Evolutionary conservation across 768 basidiomycete species (phyloP), one percentile per base, ranked within the genome.

Genomic region (Strobilomyces echinocephalus): DNA sequence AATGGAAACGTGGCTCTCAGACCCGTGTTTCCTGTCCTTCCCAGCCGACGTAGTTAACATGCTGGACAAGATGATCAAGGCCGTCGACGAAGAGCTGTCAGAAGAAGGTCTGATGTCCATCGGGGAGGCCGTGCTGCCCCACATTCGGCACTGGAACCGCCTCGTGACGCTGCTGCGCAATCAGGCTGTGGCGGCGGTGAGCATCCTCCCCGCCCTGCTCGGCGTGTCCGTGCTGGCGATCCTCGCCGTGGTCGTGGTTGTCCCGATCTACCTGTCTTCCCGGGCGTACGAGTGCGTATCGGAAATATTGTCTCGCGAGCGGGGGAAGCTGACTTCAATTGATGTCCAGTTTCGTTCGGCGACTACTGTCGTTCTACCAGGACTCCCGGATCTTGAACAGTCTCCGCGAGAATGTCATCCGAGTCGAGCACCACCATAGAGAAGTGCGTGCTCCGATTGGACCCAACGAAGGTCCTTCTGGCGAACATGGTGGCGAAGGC

Each of bases 151-250:
- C 15, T 53, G 56, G 60, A 30, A 58, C 16, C 53, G 53, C 20
- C 50, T 61, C 24, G 49, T 26, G 2, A 33, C 33, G 9, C 15
- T 53, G 2, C 18, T 61, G 14, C 35, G 49, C 18, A 34, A 46
- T 21, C 51, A 28, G 14, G 33, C 34, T 1, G 21, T 30, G 45
- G 20, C n/a, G 15, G 46, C 26, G n/a, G 30, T 49, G 15, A 43
- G 15, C 3, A 33, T 60, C 12, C 42, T 52, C 1, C 46, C 44
- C 2, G 52, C 42, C 6, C 4, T 59, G 5, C 42, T 66, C 6
- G 64, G 64, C 7, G 53, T 66, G n/a, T 65, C 64, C 0, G 48
- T 43, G 0, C 34, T 65, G 11, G 62, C 59, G 2, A 9, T 61
- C 30, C 55, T 63, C 6, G 56, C 55, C 4, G 47, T 53, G 12